Percentiles rank a stretch among this genome's conserved stretches.
phyloP scores from a whole-genome alignment of 1,139 yeast genomes.

The Yamadazyma buinensis region DNA sequence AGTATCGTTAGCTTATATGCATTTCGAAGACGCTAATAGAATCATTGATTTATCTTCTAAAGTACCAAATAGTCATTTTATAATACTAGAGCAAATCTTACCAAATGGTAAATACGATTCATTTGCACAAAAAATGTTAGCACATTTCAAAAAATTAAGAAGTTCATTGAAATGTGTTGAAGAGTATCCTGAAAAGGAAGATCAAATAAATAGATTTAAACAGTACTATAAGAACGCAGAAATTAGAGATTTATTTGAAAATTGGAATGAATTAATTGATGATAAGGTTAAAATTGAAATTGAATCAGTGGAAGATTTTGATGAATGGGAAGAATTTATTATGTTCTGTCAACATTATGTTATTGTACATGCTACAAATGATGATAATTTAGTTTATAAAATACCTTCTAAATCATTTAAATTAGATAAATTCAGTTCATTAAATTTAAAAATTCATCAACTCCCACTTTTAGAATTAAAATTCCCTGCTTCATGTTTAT shows the following conservation, averaged over 20 bases:
- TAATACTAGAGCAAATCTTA: slow-evolving; percentile 67
- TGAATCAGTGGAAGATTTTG: slow-evolving; percentile 58
- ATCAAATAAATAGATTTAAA: slow-evolving; percentile 51
- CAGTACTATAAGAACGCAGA: slow-evolving; percentile 44
- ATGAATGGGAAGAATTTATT: slow-evolving; percentile 81
- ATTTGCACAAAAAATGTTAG: slow-evolving; percentile 72
- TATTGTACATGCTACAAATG: slow-evolving; percentile 60
- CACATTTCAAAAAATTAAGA: slow-evolving; percentile 62
- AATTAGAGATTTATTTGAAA: slow-evolving; percentile 52
- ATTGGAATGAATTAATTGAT: slow-evolving; percentile 50
- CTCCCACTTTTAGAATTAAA: slow-evolving; percentile 32
- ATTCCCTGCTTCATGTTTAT: slow-evolving; percentile 40
- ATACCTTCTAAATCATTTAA: slow-evolving; percentile 1
- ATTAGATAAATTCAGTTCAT: slow-evolving; percentile 1
- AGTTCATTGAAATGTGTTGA: slow-evolving; percentile 71
- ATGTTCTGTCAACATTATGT: slow-evolving; percentile 76
- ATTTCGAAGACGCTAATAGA: slow-evolving; percentile 61
- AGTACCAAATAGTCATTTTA: slow-evolving; percentile 54
- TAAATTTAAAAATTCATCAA: slow-evolving; percentile 1
- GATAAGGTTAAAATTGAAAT: slow-evolving; percentile 40
- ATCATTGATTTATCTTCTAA: slow-evolving; percentile 50
- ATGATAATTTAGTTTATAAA: slow-evolving; percentile 11
- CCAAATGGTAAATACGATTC: slow-evolving; percentile 64
- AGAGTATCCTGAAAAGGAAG: slow-evolving; percentile 48
- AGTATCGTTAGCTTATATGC: slow-evolving; percentile 81